Percentiles rank a stretch among this genome's conserved stretches.
Evolutionary conservation across 306 rosid genomes (phyloP).

Genomic region (Erythrophleum fordii): DNA sequence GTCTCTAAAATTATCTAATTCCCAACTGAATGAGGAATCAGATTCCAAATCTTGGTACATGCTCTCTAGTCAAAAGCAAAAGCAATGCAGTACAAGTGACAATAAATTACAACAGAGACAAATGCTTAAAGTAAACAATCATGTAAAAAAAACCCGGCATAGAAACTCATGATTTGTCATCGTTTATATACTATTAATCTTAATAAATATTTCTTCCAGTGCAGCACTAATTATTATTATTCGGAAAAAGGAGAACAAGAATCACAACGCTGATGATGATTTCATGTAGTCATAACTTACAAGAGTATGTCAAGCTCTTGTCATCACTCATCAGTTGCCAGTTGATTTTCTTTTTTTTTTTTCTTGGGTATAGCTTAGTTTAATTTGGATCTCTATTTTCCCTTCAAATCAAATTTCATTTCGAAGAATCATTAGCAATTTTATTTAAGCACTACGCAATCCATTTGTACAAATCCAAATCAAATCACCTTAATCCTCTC

Average conservation of each 20-base stretch:
- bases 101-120: slow-evolving; percentile 24
- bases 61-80: slow-evolving; percentile 19
- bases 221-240: not conserved
- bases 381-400: no score
- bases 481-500: not conserved
- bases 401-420: not conserved
- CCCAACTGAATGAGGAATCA: not conserved
- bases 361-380: no score
- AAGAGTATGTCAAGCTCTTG: slow-evolving; percentile 14
- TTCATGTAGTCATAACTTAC: slow-evolving; percentile 14
- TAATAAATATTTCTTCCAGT: slow-evolving; percentile 22
- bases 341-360: no score
- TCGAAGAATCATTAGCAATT: not conserved
- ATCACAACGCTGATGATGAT: slow-evolving; percentile 12
- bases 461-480: slow-evolving; percentile 5
- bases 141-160: not conserved
- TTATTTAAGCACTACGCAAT: not conserved
- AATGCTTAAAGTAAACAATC: slow-evolving; percentile 31
- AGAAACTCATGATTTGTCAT: slow-evolving; percentile 21
- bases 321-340: slow-evolving; percentile 5
- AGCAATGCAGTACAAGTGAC: slow-evolving; percentile 4
- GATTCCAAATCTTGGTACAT: slow-evolving; percentile 18
- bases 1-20: not conserved
- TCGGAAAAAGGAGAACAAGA: not conserved
- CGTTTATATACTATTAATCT: not conserved